phyloP scores from a whole-genome alignment of 1,284 basidiomycete species.

The Ceratobasidium sp. region DNA sequence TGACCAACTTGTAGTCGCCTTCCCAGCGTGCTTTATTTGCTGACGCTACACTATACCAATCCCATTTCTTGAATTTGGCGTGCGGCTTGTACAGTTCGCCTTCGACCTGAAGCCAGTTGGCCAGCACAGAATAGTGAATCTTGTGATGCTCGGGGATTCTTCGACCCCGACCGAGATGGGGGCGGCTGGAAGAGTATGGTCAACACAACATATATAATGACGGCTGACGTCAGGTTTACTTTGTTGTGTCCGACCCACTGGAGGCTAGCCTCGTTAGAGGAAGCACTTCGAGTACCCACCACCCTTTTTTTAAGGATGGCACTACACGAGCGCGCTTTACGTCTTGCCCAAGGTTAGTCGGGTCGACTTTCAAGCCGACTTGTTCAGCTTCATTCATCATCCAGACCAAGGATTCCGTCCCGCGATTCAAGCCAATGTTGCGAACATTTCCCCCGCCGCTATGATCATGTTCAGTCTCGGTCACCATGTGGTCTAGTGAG shows the following conservation, averaged over 20 bases:
- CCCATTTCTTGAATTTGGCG: neutral
- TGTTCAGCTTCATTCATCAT: constrained; percentile 49
- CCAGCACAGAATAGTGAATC: constrained; percentile 4
- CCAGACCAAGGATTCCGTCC: constrained; percentile 47
- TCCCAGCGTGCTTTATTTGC: neutral
- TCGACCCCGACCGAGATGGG: neutral
- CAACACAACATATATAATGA: too few relatives aligned
- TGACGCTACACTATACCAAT: too few relatives aligned
- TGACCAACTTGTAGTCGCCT: neutral
- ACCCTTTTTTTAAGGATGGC: neutral
- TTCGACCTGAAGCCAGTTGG: neutral
- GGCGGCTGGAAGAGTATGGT: neutral
- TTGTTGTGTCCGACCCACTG: neutral
- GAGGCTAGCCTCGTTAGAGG: neutral
- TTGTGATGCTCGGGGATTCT: neutral
- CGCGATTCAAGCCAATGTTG: constrained; percentile 46
- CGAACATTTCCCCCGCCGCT: constrained; percentile 49
- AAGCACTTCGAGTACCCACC: neutral
- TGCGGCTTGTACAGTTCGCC: neutral
- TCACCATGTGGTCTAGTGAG: neutral
- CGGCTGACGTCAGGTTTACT: neutral
- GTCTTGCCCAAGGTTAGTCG: neutral
- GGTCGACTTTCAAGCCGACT: neutral
- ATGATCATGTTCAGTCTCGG: neutral
- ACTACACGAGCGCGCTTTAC: neutral